A percentile compares a stretch with the other conserved stretches of the same genome.
Evolutionary conservation across 768 basidiomycete genomes (phyloP).

Genomic region (Cystobasidium ongulense): DNA sequence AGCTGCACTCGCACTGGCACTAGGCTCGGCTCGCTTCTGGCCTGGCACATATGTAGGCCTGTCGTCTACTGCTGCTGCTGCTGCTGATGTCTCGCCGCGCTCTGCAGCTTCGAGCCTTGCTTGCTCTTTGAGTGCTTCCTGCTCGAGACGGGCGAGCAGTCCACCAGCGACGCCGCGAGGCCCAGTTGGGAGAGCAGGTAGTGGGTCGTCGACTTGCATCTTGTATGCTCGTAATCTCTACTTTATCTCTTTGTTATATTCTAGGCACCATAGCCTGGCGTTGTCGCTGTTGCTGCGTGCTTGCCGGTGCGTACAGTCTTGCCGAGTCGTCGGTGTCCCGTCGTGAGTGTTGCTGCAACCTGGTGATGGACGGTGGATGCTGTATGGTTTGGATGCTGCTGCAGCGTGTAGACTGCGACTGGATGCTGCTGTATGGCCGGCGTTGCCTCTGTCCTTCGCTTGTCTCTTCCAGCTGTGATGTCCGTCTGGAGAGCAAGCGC

Average conservation of each 20-base stretch:
- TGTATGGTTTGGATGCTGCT: no score
- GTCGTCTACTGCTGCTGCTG: neutral
- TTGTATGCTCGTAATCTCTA: neutral
- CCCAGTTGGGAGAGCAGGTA: neutral
- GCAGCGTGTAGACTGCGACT: no score
- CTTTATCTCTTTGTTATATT: neutral
- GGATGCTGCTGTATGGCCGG: no score
- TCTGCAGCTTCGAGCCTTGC: neutral
- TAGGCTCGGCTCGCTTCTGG: neutral
- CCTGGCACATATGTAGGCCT: conserved; percentile 4
- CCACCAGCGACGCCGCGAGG: conserved; percentile 21
- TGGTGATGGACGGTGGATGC: no score
- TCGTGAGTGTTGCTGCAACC: no score
- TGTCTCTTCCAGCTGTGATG: no score
- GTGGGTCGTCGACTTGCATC: conserved; percentile 17
- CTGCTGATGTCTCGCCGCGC: neutral
- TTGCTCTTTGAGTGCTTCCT: conserved; percentile 11
- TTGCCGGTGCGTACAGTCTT: no score
- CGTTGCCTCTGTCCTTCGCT: no score
- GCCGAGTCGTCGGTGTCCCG: no score
- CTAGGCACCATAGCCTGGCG: no score
- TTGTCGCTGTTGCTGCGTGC: no score
- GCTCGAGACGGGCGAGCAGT: conserved; percentile 7
- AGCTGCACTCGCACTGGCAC: neutral
- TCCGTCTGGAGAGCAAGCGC: no score